Conservation (phyloP, 208 protist species). For the Acanthamoeba castellanii region DNA sequence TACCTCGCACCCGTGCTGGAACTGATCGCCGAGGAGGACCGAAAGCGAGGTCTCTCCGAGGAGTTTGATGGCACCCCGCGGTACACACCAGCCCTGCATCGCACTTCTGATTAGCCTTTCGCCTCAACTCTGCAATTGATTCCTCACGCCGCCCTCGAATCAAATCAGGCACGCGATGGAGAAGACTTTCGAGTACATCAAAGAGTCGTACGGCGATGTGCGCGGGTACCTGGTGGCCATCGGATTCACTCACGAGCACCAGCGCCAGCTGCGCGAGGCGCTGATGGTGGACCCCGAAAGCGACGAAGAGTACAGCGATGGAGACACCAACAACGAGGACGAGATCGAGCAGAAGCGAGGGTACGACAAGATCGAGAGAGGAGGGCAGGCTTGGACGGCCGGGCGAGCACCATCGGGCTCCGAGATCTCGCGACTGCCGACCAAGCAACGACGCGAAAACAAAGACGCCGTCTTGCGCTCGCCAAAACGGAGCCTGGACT, state of each 20-base stretch:
- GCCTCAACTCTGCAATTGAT: no score
- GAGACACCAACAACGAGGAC: no score
- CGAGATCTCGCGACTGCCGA: no score
- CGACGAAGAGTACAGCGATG: background rate
- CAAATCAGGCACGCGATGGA: background rate
- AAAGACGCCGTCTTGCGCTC: no score
- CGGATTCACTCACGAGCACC: background rate
- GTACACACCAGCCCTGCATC: background rate
- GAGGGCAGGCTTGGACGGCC: no score
- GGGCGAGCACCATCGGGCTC: no score
- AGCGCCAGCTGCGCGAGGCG: constrained; percentile 4
- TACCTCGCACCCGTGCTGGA: background rate
- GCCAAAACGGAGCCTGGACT: no score
- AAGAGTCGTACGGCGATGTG: background rate
- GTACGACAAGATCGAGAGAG: background rate
- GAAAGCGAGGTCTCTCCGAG: constrained; percentile 19
- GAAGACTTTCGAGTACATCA: constrained; percentile 22
- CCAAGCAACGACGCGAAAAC: no score
- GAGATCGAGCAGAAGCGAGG: background rate
- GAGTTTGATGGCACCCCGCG: constrained; percentile 66
- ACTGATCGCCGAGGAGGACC: constrained; percentile 34
- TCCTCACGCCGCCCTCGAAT: no score
- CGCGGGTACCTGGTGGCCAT: background rate
- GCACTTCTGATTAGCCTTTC: background rate
- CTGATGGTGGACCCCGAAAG: background rate